A percentile compares a stretch with the other conserved stretches of the same genome.
Conservation (phyloP, 208 protist genomes). For the Crithidia acanthocephali region DNA sequence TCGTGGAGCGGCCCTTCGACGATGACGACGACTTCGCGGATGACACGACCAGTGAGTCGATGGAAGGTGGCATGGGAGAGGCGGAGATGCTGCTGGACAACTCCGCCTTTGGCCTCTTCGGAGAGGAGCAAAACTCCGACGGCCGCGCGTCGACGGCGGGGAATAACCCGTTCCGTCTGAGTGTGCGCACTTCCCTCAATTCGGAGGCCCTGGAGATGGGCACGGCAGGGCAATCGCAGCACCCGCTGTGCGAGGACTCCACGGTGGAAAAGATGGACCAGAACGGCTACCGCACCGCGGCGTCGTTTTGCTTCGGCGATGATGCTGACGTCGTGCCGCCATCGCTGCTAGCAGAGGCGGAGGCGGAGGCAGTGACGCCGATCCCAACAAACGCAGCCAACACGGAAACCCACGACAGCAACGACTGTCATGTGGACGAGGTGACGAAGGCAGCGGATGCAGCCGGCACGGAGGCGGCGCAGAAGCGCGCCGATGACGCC, state of each 20-base stretch:
- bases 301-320: slow-evolving; percentile 21
- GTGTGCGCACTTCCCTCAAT: neutral
- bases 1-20: slow-evolving; percentile 8
- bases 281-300: slow-evolving; percentile 28
- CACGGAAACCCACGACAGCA: neutral
- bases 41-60: slow-evolving; percentile 4
- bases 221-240: neutral
- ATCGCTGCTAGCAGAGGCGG: neutral
- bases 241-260: slow-evolving; percentile 3
- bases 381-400: neutral
- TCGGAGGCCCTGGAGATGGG: neutral
- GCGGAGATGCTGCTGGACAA: slow-evolving; percentile 1
- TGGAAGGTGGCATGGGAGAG: neutral
- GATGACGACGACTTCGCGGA: slow-evolving; percentile 1
- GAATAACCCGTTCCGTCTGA: neutral
- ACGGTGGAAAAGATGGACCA: neutral
- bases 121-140: neutral
- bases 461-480: neutral
- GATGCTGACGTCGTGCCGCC: neutral
- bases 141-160: neutral
- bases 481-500: neutral
- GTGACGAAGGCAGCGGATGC: too few species aligned
- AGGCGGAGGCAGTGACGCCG: neutral
- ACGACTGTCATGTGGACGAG: neutral
- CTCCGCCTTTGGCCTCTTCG: slow-evolving; percentile 17